Base-by-base conservation (phyloP, 2,329 filamentous ascomycete species). In the Colletotrichum sublineola region DNA sequence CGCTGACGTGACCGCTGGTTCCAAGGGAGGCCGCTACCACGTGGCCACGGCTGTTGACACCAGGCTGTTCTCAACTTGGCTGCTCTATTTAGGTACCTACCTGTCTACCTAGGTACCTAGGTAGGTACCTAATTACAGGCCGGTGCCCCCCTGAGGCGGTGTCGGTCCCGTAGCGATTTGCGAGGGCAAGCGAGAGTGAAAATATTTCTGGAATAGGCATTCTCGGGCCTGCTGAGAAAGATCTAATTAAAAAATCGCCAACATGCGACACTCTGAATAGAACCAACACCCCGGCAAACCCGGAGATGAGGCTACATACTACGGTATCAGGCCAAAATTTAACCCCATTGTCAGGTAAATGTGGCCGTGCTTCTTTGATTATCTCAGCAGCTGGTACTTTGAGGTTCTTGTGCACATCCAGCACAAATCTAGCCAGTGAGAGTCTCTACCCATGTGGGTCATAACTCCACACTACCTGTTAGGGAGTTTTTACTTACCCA, bases 221-320 rank as follows among this genome's bases (percentile, higher is more conserved):
- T 52, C 29, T 58, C 29, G 58, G 58, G 58, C 52, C 68, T 52
- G 58, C 63, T n/a, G 65, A 58, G 31, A 40, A 7, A 18, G 65
- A 58, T 53, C 65, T 71, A 63, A 71, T 71, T 71, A 71, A 65
- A 63, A 52, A 52, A 57, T 36, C 18, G 24, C 31, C 57, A 48
- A 31, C 44, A 24, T 29, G 65, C 57, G 31, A 60, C 29, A 48
- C 65, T 38, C 68, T 58, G 20, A 58, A 58, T 31, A 63, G 36
- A 63, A 48, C 29, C 38, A 53, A 48, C 15, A 68, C 57, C 65
- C 69, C 53, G 36, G 64, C 29, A 53, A 60, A 44, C 44, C 69
- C 55, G 69, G 69, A 71, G 58, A 71, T 68, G 69, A 71, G 65
- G 58, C 69, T 71, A 61, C 58, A 71, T 53, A n/a, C n/a, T n/a